These are phyloP conservation scores for Hyaloperonospora brassicae DNA, from an alignment of 352 stramenopile genomes.

Conservation along the genomic window DNA sequence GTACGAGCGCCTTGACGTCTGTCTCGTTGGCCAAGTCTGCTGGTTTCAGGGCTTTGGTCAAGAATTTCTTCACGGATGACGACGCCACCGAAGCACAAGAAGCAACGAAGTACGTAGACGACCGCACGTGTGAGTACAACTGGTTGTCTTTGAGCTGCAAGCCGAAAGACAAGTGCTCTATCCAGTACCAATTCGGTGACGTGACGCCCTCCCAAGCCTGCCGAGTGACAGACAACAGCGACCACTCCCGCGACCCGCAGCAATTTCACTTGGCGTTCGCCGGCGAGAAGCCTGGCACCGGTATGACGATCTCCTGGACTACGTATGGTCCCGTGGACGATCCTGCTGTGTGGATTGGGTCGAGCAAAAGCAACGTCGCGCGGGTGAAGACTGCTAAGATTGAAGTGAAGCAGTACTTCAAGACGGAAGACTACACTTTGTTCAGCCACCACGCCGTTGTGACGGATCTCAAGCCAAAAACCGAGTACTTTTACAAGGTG, in stretches of 20 bases:
- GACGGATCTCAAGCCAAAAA: slow-evolving; percentile 15
- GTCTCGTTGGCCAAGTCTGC: too few relatives aligned
- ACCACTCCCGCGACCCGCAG: slow-evolving; percentile 27
- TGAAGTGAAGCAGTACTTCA: slow-evolving; percentile 29
- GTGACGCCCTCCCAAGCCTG: slow-evolving; percentile 39
- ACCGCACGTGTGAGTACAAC: slow-evolving; percentile 32
- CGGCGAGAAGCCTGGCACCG: slow-evolving; percentile 20
- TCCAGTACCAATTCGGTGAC: slow-evolving; percentile 41
- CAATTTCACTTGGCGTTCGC: slow-evolving; percentile 49
- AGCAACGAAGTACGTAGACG: slow-evolving; percentile 14
- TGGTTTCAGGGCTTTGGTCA: too few relatives aligned
- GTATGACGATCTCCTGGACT: slow-evolving; percentile 35
- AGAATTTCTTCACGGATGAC: too few relatives aligned
- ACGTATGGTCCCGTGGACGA: slow-evolving; percentile 24
- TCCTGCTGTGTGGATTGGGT: slow-evolving; percentile 41
- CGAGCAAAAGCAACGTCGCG: slow-evolving; percentile 6
- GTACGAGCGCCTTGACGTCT: too few relatives aligned
- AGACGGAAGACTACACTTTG: slow-evolving; percentile 38
- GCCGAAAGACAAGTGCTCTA: slow-evolving; percentile 24
- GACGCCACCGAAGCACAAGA: too few relatives aligned
- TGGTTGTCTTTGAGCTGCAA: slow-evolving; percentile 23
- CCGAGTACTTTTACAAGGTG: slow-evolving; percentile 28
- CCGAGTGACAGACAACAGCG: slow-evolving; percentile 23
- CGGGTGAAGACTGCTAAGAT: slow-evolving; percentile 20
- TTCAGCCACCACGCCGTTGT: slow-evolving; percentile 25